Base-by-base conservation (phyloP, 2,329 filamentous ascomycete genomes). In the Diaporthe longicolla region DNA sequence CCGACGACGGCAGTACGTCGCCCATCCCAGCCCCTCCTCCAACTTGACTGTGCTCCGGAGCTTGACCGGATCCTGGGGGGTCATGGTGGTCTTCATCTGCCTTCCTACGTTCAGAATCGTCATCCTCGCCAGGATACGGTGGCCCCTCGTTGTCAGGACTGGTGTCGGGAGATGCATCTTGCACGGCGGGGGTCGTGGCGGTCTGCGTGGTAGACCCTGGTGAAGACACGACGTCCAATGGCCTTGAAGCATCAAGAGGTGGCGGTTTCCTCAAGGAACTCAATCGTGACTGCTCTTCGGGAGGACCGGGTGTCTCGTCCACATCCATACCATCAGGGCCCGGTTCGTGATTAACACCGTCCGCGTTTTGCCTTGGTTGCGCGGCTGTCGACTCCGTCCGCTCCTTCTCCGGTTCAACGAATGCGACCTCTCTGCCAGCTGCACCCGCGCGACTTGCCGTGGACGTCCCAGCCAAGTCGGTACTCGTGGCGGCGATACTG, bases 121-220 rank as follows among this genome's bases (percentile, higher is more conserved):
- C 86, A 26, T 72, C 76, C n/a, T 83, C 83, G 45, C 91, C 87
- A 21, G 86, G 81, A 77, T 89, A 90, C 57, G 89, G 87, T 63
- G 89, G 85, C 24, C 86, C 88, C 65, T 95, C 93, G 71, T 93
- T 89, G 71, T 93, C 93, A 1, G 93, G 92, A 78, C 93, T 95
- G 1, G 93, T 95, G 77, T 93, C 92, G 0, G 93, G 90, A 1
- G 93, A 95, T 9, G 87, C 89, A 76, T 93, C 89, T 74, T 92
- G 89, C 52, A 92, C 87, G 48, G 88, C 89, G 1, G 94, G 93
- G 0, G 94, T 97, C 29, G 92, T 91, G 71, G 91, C 91, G 57
- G 93, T 95, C 78, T 92, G 92, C 1, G 92, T 89, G 43, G 93
- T 95, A 8, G 94, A 96, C 3, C 85, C 86, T 21, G 89, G 88